Percentiles rank a stretch among this genome's conserved stretches.
Evolutionary conservation across 108 stramenopile genomes (phyloP).

Genomic region (Schizochytrium sp.): DNA sequence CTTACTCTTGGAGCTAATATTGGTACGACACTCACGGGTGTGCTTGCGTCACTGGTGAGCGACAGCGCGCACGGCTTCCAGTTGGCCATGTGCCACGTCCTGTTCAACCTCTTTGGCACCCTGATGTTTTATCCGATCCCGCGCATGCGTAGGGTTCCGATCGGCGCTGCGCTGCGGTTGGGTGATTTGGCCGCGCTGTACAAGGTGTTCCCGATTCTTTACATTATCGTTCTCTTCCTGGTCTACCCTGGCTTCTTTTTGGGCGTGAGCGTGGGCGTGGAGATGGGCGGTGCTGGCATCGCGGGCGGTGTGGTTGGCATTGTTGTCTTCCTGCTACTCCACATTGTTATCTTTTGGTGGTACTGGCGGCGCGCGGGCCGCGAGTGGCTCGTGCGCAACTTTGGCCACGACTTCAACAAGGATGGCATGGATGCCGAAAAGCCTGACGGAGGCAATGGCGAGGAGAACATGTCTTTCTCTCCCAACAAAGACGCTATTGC

Average conservation of each 20-base stretch:
- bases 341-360: not conserved
- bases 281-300: not conserved
- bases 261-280: not conserved
- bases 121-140: conserved; percentile 71
- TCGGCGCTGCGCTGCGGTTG: conserved; percentile 51
- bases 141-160: conserved; percentile 59
- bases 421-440: not conserved
- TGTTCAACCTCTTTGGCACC: conserved; percentile 72
- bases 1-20: conserved; percentile 77
- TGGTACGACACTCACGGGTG: conserved; percentile 66
- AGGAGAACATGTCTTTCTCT: too few relatives aligned
- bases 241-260: conserved; percentile 52
- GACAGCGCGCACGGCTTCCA: conserved; percentile 53
- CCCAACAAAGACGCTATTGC: too few relatives aligned
- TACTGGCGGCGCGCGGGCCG: not conserved
- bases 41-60: conserved; percentile 62
- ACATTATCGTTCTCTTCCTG: conserved; percentile 60
- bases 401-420: not conserved
- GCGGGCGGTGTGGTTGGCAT: not conserved
- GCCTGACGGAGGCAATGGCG: too few relatives aligned
- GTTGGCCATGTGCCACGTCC: conserved; percentile 65
- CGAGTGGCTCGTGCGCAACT: not conserved
- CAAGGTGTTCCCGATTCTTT: conserved; percentile 53
- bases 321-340: not conserved
- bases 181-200: conserved; percentile 29